Conservation (phyloP, 2,329 filamentous ascomycete genomes). For the Ophiostoma populinum region DNA sequence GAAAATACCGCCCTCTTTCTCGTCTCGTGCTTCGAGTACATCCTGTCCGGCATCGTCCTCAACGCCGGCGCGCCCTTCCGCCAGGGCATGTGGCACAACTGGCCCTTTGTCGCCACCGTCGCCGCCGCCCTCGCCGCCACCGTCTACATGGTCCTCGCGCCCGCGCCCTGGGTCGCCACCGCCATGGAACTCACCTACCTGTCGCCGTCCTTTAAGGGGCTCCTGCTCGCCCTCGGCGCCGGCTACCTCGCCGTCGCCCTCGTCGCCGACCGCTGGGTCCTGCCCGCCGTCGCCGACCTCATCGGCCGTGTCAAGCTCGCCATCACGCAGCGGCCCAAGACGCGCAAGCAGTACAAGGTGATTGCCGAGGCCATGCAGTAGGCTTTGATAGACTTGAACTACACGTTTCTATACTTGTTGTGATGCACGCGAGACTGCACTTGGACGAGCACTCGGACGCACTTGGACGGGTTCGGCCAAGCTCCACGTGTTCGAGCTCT, state of each 20-base stretch:
- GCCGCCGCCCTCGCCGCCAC: constrained; percentile 48
- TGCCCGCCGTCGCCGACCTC: constrained; percentile 48
- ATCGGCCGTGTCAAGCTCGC: constrained; percentile 44
- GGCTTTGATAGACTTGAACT: background rate
- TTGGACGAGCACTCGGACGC: too few relatives aligned
- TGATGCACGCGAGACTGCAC: too few relatives aligned
- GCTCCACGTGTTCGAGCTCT: too few relatives aligned
- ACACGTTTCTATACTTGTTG: background rate
- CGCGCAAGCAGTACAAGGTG: constrained; percentile 75
- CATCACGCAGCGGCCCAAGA: constrained; percentile 48
- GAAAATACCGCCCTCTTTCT: constrained; percentile 88
- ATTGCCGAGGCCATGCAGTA: constrained; percentile 48
- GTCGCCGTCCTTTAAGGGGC: constrained; percentile 52
- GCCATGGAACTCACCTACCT: constrained; percentile 79
- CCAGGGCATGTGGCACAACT: constrained; percentile 61
- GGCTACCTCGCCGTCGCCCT: constrained; percentile 54
- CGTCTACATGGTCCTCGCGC: constrained; percentile 64
- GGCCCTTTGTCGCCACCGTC: constrained; percentile 72
- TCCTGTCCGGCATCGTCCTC: constrained; percentile 72
- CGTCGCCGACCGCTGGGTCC: constrained; percentile 52
- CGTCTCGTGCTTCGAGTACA: constrained; percentile 87
- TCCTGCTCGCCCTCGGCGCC: constrained; percentile 52
- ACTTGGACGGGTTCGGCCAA: too few relatives aligned
- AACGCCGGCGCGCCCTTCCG: constrained; percentile 86
- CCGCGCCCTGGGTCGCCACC: constrained; percentile 47